Evolutionary conservation across 2,329 filamentous ascomycete species (phyloP), one percentile per base, ranked within the genome.

Genomic region (Aspergillus luchuensis): DNA sequence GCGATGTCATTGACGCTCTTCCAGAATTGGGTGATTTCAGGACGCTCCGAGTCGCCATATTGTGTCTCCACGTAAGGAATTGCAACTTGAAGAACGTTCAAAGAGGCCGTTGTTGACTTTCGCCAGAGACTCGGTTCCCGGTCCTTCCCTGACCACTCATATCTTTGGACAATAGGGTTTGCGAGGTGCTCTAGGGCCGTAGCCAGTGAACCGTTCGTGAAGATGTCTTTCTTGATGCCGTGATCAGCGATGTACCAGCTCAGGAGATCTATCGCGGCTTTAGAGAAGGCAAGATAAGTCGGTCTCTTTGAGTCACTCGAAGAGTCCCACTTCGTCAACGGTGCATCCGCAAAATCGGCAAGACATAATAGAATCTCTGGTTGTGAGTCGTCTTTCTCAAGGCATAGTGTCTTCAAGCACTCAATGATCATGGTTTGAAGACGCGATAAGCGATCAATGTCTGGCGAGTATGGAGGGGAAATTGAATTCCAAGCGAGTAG

Each of bases 271-370:
- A 97, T 95, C 60, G 89, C 87, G 19, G 86, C 86, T 74, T 95
- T 96, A 1, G 93, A 92, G 71, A 98, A 85, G 36, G 95, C 94
- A 58, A 99, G 87, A 71, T 92, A 98, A 0, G 92, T 96, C 6
- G 91, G 90, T 59, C 87, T 87, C 54, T 79, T 75, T 54, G 68
- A 73, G 66, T 73, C 74, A 58, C 64, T 77, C 58, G 62, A 75
- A 21, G 62, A 70, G 57, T 59, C 78, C 72, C 75, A 77, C 63
- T 71, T 74, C 6, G 71, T 69, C 38, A 79, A 67, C 19, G 78
- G 89, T 36, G 96, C 80, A 2, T 86, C 84, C 8, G 87, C 84
- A 61, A 96, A 87, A 53, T 90, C 85, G 1, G 91, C 86, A 8
- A 92, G 83, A 60, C 73, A 78, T 23, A 65, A 55, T 36, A 79